Evolutionary conservation across 148 eudicot genomes (phyloP), one percentile per base, ranked within the genome.

Genomic region (Pouteria glomerata): DNA sequence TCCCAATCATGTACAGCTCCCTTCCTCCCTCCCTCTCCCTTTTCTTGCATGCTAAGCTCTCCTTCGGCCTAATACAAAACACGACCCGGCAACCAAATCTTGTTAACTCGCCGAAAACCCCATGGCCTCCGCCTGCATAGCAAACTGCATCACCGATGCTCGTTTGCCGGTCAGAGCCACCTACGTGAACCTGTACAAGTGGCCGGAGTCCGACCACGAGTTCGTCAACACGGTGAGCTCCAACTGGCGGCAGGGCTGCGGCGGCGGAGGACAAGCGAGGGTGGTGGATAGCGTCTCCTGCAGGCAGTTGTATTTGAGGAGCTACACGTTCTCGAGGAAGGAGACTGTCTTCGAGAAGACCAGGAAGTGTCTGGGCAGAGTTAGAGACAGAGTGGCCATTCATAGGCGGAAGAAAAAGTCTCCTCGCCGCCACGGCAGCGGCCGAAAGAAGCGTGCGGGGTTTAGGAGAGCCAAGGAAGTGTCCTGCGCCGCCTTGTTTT

Each of bases 141-240:
- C 92, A 68, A 80, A 57, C 57, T 82, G 90, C 68, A 66, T 81
- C 31, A 78, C 82, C 42, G 90, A 89, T 70, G 57, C 90, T 23
- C 77, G 71, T 47, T 51, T 74, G 3, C 86, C 89, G 1, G 83
- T 89, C 1, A 69, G 95, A 39, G 90, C 94, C 73, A 85, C 86
- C 63, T 89, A 89, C 63, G 80, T 71, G 8, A 87, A 85, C 81
- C 90, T 91, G 74, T 84, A 91, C 88, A 89, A 84, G 85, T 89
- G 97, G 96, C 96, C 96, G 26, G 97, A 88, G 66, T 91, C 97
- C 0, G 95, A 89, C 35, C 87, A 87, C n/a, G 95, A 86, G 81
- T 87, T 91, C 21, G 83, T 91, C 33, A 63, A 84, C 62, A 83
- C 92, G 0, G 82, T 87, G 33, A 83, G 86, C 15, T 75, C 78